Evolutionary conservation across 148 eudicot species (phyloP), one percentile per base, ranked within the genome.

Genomic region (Chenopodium album): DNA sequence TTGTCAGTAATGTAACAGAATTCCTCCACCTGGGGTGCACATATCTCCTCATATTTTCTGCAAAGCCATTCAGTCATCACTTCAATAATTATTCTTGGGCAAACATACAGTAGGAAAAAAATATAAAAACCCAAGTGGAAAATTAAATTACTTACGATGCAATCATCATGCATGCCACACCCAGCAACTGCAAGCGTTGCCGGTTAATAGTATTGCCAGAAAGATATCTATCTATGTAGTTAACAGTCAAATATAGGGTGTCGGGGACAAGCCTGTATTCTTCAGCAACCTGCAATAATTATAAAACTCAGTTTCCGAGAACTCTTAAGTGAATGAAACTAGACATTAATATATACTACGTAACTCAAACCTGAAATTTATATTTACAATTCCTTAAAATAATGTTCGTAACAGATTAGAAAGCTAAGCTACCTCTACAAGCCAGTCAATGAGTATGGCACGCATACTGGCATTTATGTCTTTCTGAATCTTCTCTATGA

Each of bases 1-100:
- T 94, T 94, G 79, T 96, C 99, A 0, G 99, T 96, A 37, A 96
- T 96, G 82, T 92, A 94, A 82, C 99, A 96, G 79, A 91, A 96
- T 78, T 96, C 98, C 88, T 96, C 99, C 81, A 96, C 98, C 84
- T 91, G 98, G 56, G 99, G 99, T 20, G 99, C 97, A 89, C 99
- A 96, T 56, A 96, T 94, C 89, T 96, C 99, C 85, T 96, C 99
- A 72, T 94, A 96, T 82, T 96, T 94, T 71, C 99, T 94, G 93
- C 47, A 73, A n/a, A 71, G 32, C 16, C 52, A 76, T 44, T 9
- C 52, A 67, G 26, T 78, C 44, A 37, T 56, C 47, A n/a, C 11
- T 54, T 80, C 44, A 76, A 48, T 47, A 64, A 80, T 3, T 54
- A n/a, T 6, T 17, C 76, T 29, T 70, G 66, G 1, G 20, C 71